A percentile compares a stretch with the other conserved stretches of the same genome.
phyloP scores from a whole-genome alignment of 1,284 basidiomycete species.

The Tilletia setariae region DNA sequence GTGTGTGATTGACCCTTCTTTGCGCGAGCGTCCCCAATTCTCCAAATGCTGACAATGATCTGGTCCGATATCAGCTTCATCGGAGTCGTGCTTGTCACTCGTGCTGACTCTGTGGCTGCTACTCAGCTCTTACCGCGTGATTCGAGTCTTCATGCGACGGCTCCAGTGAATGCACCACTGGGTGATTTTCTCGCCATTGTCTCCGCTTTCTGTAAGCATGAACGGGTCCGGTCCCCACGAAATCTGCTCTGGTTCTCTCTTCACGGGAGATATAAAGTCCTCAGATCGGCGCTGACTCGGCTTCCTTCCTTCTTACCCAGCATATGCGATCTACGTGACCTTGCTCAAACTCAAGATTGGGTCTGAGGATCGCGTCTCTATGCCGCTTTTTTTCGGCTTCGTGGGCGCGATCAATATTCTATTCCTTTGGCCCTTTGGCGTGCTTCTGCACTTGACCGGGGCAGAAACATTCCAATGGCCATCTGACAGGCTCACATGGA shows the following conservation, averaged over 20 bases:
- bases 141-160: background rate
- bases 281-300: background rate
- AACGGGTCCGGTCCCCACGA: constrained; percentile 55
- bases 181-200: constrained; percentile 48
- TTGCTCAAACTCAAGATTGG: constrained; percentile 69
- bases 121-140: background rate
- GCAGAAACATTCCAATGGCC: constrained; percentile 77
- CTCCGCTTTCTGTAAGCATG: constrained; percentile 40
- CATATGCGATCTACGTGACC: constrained; percentile 88
- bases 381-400: constrained; percentile 59
- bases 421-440: constrained; percentile 74
- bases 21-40: constrained; percentile 4
- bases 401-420: constrained; percentile 86
- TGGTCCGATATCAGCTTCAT: constrained; percentile 63
- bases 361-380: constrained; percentile 55
- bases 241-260: background rate
- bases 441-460: constrained; percentile 73
- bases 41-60: background rate
- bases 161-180: constrained; percentile 33
- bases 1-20: constrained; percentile 63
- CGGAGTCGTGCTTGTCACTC: constrained; percentile 77
- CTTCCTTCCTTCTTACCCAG: constrained; percentile 1
- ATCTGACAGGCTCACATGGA: constrained; percentile 62
- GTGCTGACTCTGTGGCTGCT: constrained; percentile 40
- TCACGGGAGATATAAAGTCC: background rate